phyloP scores from a whole-genome alignment of 2,329 filamentous ascomycete species.

The Hypoxylon sp. region DNA sequence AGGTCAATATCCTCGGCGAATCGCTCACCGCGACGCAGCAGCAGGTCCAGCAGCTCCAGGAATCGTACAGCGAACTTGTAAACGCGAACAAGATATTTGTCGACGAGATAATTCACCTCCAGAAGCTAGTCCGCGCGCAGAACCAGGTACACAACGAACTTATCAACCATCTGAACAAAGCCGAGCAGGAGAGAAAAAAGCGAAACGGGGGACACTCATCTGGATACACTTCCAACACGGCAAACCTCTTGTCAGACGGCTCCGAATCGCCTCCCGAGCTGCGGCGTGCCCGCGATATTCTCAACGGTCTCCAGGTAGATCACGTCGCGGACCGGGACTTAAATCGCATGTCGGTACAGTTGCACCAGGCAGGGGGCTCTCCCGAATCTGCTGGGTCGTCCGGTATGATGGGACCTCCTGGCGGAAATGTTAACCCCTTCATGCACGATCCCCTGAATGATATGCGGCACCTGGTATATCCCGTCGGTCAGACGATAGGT shows the following conservation, averaged over 20 bases:
- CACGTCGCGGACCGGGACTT: constrained; percentile 62
- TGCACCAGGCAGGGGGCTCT: constrained; percentile 60
- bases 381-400: constrained; percentile 60
- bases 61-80: constrained; percentile 80
- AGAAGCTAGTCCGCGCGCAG: constrained; percentile 67
- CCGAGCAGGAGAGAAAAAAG: constrained; percentile 54
- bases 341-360: constrained; percentile 60
- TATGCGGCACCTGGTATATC: constrained; percentile 79
- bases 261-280: constrained; percentile 59
- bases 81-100: constrained; percentile 69
- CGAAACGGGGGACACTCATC: constrained; percentile 52
- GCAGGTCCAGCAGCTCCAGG: constrained; percentile 87
- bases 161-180: constrained; percentile 62
- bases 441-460: constrained; percentile 64
- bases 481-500: constrained; percentile 86
- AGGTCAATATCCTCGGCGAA: constrained; percentile 87
- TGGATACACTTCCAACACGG: constrained; percentile 50
- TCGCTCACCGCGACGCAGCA: constrained; percentile 90
- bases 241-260: constrained; percentile 55
- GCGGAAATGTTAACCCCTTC: constrained; percentile 51
- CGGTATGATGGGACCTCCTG: constrained; percentile 65
- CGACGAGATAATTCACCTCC: constrained; percentile 66
- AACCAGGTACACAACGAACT: constrained; percentile 66
- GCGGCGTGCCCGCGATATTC: constrained; percentile 63
- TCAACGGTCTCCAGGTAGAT: constrained; percentile 61